Conservation (phyloP, 345 rosid genomes). For the Trapa incisa region DNA sequence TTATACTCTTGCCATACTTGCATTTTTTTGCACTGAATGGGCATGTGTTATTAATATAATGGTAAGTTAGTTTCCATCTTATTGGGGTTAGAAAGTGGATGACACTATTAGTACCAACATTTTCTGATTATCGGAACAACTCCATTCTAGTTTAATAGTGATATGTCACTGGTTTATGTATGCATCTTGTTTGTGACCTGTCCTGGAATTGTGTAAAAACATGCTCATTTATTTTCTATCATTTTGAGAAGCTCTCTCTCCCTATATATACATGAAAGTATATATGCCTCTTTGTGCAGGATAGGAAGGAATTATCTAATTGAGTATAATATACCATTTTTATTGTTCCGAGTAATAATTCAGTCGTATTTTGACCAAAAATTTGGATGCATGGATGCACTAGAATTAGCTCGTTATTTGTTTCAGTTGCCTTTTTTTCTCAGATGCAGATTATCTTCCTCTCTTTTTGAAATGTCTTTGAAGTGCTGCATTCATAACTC, state of each 20-base stretch:
- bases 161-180: not conserved
- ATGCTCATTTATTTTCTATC: not conserved
- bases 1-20: not conserved
- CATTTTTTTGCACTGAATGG: not conserved
- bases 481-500: slow-evolving; percentile 2
- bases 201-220: not conserved
- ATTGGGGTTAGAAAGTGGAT: not conserved
- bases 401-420: not conserved
- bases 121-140: not conserved
- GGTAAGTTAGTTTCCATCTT: not conserved
- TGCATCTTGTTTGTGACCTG: not conserved
- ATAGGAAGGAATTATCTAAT: not conserved
- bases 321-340: not conserved
- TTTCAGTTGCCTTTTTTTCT: not conserved
- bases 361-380: not conserved
- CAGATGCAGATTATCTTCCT: not conserved
- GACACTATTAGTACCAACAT: not conserved
- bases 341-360: not conserved
- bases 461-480: not conserved
- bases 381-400: not conserved
- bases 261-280: not conserved
- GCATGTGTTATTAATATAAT: not conserved
- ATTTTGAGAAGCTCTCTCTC: not conserved
- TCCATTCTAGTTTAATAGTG: not conserved
- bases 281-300: not conserved